Percentiles rank a stretch among this genome's conserved stretches.
Evolutionary conservation across 768 basidiomycete genomes (phyloP).

Genomic region (Boletus reticulatus): DNA sequence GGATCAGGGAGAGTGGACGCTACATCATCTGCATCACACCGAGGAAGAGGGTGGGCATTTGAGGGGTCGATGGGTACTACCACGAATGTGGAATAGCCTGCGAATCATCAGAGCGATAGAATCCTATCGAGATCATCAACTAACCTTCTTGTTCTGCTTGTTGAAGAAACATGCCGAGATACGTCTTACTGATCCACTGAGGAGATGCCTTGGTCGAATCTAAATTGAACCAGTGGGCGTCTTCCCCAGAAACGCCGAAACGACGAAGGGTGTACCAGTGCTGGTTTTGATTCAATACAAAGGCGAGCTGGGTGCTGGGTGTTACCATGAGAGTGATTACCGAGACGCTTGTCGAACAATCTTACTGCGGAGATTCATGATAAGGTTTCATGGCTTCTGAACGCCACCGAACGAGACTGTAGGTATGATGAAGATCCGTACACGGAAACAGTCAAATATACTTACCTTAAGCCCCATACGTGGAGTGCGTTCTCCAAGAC

Average conservation of each 20-base stretch:
- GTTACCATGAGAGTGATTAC: conserved; percentile 7
- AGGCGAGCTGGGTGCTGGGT: conserved; percentile 74
- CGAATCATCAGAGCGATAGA: conserved; percentile 8
- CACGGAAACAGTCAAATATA: conserved; percentile 2
- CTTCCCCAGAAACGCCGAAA: conserved; percentile 55
- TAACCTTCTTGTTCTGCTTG: conserved; percentile 85
- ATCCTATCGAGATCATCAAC: conserved; percentile 7
- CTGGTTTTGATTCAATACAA: conserved; percentile 80
- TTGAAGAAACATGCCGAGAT: conserved; percentile 82
- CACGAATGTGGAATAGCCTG: conserved; percentile 82
- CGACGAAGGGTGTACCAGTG: conserved; percentile 91
- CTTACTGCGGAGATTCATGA: conserved; percentile 76
- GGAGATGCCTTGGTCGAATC: conserved; percentile 71
- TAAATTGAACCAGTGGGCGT: conserved; percentile 86
- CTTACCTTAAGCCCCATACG: conserved; percentile 80
- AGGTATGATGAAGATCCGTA: conserved; percentile 1
- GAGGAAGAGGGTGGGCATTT: conserved; percentile 51
- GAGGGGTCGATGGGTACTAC: conserved; percentile 63
- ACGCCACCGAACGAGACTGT: conserved; percentile 76
- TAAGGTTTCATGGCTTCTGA: conserved; percentile 77
- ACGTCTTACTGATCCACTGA: conserved; percentile 81
- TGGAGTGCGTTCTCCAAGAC: conserved; percentile 82
- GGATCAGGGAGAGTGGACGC: conserved; percentile 63
- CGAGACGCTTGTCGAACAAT: conserved; percentile 3
- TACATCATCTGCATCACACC: conserved; percentile 68